Evolutionary conservation across 139 green algal species (phyloP).

Genomic region (Gonium pectorale): DNA sequence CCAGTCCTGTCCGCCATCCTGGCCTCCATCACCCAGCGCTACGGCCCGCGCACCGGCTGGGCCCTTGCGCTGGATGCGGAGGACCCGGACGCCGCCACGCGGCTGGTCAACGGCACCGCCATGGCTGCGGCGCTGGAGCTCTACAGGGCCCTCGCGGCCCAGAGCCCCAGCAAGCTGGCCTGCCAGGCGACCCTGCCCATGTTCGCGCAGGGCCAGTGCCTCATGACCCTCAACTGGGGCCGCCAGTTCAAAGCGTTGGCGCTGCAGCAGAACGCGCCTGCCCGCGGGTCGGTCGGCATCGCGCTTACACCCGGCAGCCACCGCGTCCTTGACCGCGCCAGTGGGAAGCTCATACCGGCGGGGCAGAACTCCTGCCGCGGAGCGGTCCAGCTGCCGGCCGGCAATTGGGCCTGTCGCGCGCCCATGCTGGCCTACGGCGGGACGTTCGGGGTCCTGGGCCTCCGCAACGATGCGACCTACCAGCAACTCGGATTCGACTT

Average conservation of each 20-base stretch:
- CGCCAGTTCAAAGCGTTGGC: constrained; percentile 21
- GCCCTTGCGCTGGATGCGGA: background rate
- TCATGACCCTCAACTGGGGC: constrained; percentile 8
- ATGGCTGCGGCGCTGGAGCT: background rate
- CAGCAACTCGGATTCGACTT: constrained; percentile 24
- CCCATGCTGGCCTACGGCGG: constrained; percentile 27
- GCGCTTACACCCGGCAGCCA: background rate
- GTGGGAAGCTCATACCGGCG: background rate
- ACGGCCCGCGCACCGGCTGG: constrained; percentile 16
- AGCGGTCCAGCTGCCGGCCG: background rate
- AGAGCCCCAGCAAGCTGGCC: background rate
- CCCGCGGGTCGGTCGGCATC: background rate
- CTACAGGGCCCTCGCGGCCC: background rate
- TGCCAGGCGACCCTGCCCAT: background rate
- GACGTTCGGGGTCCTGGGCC: constrained; percentile 7
- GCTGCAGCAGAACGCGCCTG: background rate
- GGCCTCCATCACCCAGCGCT: constrained; percentile 12
- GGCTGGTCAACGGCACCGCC: constrained; percentile 33
- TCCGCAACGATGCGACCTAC: background rate
- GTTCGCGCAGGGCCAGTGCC: constrained; percentile 17
- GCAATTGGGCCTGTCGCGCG: constrained; percentile 8
- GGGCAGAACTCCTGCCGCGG: background rate
- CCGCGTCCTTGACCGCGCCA: background rate
- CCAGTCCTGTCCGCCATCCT: constrained; percentile 26
- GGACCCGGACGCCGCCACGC: background rate